Conservation (phyloP, 768 basidiomycete genomes). For the Lentinula raphanica region DNA sequence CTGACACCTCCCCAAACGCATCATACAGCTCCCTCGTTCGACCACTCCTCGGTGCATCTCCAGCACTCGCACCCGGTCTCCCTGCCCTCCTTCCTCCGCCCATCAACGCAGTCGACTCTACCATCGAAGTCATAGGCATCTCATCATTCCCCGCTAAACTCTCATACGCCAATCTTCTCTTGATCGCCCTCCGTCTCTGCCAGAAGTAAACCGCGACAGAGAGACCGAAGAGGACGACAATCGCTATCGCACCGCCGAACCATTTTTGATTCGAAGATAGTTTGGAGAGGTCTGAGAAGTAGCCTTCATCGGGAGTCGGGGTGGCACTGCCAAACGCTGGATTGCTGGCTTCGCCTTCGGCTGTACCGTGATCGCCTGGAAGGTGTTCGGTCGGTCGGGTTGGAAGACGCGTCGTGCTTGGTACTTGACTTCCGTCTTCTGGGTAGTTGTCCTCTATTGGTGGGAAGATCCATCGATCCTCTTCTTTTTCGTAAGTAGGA, state of each 20-base stretch:
- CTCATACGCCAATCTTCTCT: constrained; percentile 46
- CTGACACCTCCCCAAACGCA: constrained; percentile 88
- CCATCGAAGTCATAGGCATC: constrained; percentile 56
- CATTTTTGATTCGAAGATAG: constrained; percentile 77
- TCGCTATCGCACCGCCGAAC: constrained; percentile 85
- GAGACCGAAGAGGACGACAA: constrained; percentile 70
- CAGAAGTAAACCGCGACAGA: constrained; percentile 75
- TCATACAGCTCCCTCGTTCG: constrained; percentile 91
- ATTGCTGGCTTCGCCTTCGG: constrained; percentile 73
- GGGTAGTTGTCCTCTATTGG: constrained; percentile 34
- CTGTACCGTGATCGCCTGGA: constrained; percentile 79
- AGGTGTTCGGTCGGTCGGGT: constrained; percentile 85
- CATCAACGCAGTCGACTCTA: background rate
- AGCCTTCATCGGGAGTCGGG: constrained; percentile 72
- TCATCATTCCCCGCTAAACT: constrained; percentile 61
- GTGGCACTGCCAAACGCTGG: constrained; percentile 56
- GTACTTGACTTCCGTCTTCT: constrained; percentile 28
- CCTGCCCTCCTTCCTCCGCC: background rate
- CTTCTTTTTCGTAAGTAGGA: constrained; percentile 26
- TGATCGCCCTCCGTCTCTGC: constrained; percentile 48
- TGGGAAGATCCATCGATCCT: constrained; percentile 46
- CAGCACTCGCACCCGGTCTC: background rate
- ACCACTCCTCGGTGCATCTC: constrained; percentile 24
- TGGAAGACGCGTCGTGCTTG: constrained; percentile 53
- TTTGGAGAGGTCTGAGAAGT: constrained; percentile 75